Conservation (phyloP, 148 eudicot genomes). For the Beta vulgaris region DNA sequence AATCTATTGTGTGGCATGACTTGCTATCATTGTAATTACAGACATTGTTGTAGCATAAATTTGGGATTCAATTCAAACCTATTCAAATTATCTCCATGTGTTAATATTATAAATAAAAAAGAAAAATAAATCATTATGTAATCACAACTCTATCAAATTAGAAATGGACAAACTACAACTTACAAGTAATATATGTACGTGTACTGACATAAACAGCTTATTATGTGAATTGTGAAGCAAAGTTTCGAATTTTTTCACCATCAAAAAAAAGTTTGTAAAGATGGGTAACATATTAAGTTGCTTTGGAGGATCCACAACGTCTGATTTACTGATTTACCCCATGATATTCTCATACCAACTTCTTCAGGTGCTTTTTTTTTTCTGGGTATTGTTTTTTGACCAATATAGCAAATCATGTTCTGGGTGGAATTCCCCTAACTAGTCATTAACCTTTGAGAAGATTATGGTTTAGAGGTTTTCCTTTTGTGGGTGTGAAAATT, state of each 20-base stretch:
- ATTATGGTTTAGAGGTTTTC: neutral
- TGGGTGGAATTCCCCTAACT: too few relatives aligned
- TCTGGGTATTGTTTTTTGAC: neutral
- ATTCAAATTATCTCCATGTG: too few relatives aligned
- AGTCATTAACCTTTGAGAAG: too few relatives aligned
- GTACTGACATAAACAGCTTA: neutral
- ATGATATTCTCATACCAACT: constrained; percentile 10
- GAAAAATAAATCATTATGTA: too few relatives aligned
- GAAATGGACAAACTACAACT: neutral
- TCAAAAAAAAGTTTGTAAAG: neutral
- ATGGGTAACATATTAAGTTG: constrained; percentile 27
- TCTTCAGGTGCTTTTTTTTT: constrained; percentile 12
- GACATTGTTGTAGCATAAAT: too few relatives aligned
- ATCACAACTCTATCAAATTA: neutral
- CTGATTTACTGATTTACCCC: constrained; percentile 1
- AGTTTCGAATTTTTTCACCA: neutral
- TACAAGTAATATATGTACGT: neutral
- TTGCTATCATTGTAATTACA: too few relatives aligned
- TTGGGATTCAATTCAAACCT: too few relatives aligned
- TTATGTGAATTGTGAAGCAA: neutral
- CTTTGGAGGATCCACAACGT: neutral
- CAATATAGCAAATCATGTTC: neutral
- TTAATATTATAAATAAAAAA: too few relatives aligned
- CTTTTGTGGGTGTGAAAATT: neutral
- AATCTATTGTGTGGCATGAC: too few relatives aligned